phyloP scores from a whole-genome alignment of 257 asterid genomes.

The Capsicum chinense region DNA sequence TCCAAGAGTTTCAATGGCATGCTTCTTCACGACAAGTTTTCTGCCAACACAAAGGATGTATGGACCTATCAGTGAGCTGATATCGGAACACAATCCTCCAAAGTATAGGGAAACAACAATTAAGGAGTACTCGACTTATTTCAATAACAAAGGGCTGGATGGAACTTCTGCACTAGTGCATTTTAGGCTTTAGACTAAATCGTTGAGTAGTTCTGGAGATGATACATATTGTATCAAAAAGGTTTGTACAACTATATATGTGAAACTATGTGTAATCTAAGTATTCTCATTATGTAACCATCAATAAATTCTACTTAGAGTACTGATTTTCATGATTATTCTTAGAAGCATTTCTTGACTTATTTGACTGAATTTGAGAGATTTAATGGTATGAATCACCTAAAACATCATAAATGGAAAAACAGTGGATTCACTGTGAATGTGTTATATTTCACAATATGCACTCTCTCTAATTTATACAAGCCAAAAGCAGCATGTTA shows the following conservation, averaged over 20 bases:
- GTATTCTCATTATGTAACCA: background rate
- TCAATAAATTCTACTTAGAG: background rate
- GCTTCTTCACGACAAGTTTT: constrained; percentile 37
- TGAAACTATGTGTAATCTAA: too few relatives aligned
- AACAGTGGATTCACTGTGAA: background rate
- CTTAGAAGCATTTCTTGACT: background rate
- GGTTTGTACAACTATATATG: background rate
- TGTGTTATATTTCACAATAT: background rate
- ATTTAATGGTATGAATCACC: too few relatives aligned
- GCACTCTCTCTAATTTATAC: background rate
- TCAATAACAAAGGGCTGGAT: constrained; percentile 32
- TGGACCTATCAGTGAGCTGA: constrained; percentile 30
- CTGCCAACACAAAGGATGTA: constrained; percentile 31
- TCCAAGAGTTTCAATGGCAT: constrained; percentile 39
- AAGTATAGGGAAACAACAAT: constrained; percentile 39
- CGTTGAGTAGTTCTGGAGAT: background rate
- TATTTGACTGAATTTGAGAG: too few relatives aligned
- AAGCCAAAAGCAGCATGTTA: background rate
- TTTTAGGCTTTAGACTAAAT: constrained; percentile 27
- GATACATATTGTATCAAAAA: background rate
- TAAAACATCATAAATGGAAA: too few relatives aligned
- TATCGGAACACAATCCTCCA: constrained; percentile 33
- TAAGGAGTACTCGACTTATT: constrained; percentile 21
- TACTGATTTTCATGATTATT: background rate
- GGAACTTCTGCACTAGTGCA: constrained; percentile 36